A percentile compares a stretch with the other conserved stretches of the same genome.
phyloP scores from a whole-genome alignment of 139 green algal species.

The Spirogloea muscicola region DNA sequence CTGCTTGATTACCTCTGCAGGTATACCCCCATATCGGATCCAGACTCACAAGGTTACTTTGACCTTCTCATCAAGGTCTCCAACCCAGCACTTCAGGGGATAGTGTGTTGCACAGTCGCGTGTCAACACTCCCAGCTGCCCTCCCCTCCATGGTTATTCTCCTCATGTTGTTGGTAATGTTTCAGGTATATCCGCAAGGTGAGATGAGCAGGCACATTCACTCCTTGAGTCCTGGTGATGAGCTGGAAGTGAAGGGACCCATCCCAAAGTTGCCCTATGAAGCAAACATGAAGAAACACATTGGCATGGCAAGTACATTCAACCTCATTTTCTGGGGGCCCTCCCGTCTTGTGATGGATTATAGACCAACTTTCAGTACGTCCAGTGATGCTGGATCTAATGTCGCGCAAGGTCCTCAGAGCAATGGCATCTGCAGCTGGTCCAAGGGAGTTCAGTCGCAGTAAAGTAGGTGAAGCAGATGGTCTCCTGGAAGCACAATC shows the following conservation, averaged over 20 bases:
- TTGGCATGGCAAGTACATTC: conserved; percentile 69
- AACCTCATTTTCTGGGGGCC: too few species aligned
- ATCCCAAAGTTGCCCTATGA: conserved; percentile 69
- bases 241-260: conserved; percentile 73
- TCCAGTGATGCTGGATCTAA: too few species aligned
- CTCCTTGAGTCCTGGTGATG: conserved; percentile 73
- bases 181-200: conserved; percentile 74
- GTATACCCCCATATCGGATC: conserved; percentile 79
- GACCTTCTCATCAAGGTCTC: conserved; percentile 91
- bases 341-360: too few species aligned
- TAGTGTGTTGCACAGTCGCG: neutral
- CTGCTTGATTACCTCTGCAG: conserved; percentile 49
- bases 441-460: too few species aligned
- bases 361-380: too few species aligned
- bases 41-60: conserved; percentile 81
- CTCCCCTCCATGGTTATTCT: too few species aligned
- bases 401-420: too few species aligned
- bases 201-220: conserved; percentile 72
- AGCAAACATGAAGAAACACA: conserved; percentile 67
- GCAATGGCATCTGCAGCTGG: too few species aligned
- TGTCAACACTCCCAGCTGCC: too few species aligned
- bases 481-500: too few species aligned
- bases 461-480: too few species aligned
- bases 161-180: too few species aligned
- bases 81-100: neutral